These are phyloP conservation scores for Cryptococcus sp. DNA, from an alignment of 1,284 basidiomycete genomes.

Conservation along the genomic window DNA sequence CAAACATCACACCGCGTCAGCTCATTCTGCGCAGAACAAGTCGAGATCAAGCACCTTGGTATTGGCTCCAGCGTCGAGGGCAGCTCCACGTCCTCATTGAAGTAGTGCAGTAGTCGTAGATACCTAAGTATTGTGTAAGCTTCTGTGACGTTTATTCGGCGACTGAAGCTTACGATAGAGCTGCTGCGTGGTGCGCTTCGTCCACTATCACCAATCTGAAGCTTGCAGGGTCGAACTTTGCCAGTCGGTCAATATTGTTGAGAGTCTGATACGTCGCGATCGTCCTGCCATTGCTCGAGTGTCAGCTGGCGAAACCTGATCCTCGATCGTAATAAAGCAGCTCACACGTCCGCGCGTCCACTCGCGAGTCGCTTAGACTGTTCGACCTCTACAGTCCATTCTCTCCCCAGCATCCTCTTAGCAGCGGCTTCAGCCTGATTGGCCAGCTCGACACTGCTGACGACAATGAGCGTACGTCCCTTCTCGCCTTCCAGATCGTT, in stretches of 20 bases:
- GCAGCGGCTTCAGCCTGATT: constrained; percentile 81
- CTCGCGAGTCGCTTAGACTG: constrained; percentile 77
- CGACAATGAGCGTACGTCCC: constrained; percentile 43
- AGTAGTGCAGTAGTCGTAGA: constrained; percentile 45
- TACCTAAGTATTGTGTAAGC: constrained; percentile 26
- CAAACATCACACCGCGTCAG: no score
- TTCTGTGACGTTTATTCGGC: neutral
- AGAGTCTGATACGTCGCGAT: constrained; percentile 93
- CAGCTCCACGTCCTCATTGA: constrained; percentile 40
- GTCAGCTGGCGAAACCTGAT: no score
- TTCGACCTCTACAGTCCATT: constrained; percentile 83
- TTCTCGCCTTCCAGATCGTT: neutral
- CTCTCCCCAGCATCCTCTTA: constrained; percentile 64
- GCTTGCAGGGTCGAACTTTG: constrained; percentile 72
- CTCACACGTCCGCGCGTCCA: constrained; percentile 82
- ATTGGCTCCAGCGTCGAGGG: constrained; percentile 30
- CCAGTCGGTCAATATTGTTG: constrained; percentile 65
- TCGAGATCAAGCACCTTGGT: constrained; percentile 13
- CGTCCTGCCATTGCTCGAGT: constrained; percentile 58
- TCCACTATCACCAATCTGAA: constrained; percentile 87
- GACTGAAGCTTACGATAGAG: constrained; percentile 67
- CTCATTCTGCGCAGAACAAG: no score
- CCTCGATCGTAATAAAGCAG: neutral
- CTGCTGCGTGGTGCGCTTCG: constrained; percentile 94
- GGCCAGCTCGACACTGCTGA: constrained; percentile 68